Evolutionary conservation across 495 filamentous ascomycete genomes (phyloP).

Genomic region (Lepidopterella palustris): DNA sequence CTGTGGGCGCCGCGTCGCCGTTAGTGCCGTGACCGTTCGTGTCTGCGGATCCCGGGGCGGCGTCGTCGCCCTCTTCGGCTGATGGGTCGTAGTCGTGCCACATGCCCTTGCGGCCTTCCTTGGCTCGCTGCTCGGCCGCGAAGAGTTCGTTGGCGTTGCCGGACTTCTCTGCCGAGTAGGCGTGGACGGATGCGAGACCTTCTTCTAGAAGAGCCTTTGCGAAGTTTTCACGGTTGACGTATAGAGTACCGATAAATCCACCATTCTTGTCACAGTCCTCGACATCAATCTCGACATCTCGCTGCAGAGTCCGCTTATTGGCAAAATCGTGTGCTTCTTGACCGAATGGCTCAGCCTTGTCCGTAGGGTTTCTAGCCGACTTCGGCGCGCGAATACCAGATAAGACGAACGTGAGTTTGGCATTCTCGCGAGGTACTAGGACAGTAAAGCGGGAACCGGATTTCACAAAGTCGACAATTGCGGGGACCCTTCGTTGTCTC

Average conservation of each 20-base stretch:
- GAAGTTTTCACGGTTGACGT: constrained; percentile 92
- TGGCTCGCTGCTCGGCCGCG: constrained; percentile 80
- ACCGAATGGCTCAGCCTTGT: constrained; percentile 87
- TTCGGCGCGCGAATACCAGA: constrained; percentile 89
- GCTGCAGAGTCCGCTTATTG: constrained; percentile 79
- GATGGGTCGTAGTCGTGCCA: constrained; percentile 94
- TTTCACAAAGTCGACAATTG: constrained; percentile 94
- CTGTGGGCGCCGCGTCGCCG: constrained; percentile 40
- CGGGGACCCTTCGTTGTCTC: constrained; percentile 87
- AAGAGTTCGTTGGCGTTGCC: constrained; percentile 81
- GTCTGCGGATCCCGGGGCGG: constrained; percentile 44
- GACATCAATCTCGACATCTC: constrained; percentile 94
- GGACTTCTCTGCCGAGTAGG: constrained; percentile 92
- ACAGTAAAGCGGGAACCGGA: constrained; percentile 90
- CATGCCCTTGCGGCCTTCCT: constrained; percentile 75
- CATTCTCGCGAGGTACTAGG: constrained; percentile 84
- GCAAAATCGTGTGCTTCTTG: constrained; percentile 90
- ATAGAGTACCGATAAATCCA: constrained; percentile 93
- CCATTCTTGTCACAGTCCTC: constrained; percentile 93
- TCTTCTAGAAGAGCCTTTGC: constrained; percentile 91
- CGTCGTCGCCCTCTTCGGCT: constrained; percentile 34
- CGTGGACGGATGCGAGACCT: constrained; percentile 82
- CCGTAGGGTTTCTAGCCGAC: constrained; percentile 71
- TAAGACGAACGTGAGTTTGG: constrained; percentile 91
- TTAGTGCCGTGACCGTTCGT: constrained; percentile 42